A percentile compares a stretch with the other conserved stretches of the same genome.
Conservation (phyloP, 371 early-diverging fungal genomes). For the Parasitella parasitica region DNA sequence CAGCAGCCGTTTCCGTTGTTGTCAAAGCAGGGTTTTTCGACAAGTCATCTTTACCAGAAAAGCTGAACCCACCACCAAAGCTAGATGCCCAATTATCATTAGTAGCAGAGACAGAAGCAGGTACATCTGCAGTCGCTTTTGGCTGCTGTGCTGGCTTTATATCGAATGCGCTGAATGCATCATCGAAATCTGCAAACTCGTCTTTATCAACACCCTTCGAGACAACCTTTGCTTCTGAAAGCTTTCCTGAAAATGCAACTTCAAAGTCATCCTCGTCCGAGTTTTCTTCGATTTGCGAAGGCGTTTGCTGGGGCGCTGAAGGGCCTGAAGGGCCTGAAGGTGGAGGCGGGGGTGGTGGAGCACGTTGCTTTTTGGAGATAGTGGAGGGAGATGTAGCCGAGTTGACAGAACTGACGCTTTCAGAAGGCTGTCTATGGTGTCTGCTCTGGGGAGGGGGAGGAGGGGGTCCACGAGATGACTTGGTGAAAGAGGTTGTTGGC, state of each 20-base stretch:
- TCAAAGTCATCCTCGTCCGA: conserved; percentile 34
- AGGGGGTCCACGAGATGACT: conserved; percentile 27
- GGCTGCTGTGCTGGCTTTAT: not conserved
- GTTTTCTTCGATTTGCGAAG: not conserved
- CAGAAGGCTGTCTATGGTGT: conserved; percentile 37
- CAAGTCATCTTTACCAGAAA: conserved; percentile 6
- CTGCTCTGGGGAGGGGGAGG: conserved; percentile 52
- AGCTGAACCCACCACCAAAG: conserved; percentile 39
- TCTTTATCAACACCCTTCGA: conserved; percentile 12
- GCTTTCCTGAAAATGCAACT: conserved; percentile 36
- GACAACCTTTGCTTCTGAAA: conserved; percentile 38
- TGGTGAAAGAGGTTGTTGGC: conserved; percentile 6
- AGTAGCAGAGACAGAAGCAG: conserved; percentile 8
- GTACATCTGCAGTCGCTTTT: not conserved
- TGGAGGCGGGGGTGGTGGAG: conserved; percentile 19
- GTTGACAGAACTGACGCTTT: conserved; percentile 22
- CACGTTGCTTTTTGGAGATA: conserved; percentile 5
- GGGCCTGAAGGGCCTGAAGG: conserved; percentile 6
- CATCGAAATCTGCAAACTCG: conserved; percentile 45
- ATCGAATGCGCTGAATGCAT: conserved; percentile 37
- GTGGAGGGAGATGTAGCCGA: conserved; percentile 26
- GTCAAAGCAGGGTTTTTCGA: not conserved
- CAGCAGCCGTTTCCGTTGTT: too few species aligned
- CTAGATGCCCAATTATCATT: conserved; percentile 40
- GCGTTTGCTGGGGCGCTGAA: not conserved